Evolutionary conservation across 306 rosid genomes (phyloP).

Genomic region (Macrotyloma uniflorum): DNA sequence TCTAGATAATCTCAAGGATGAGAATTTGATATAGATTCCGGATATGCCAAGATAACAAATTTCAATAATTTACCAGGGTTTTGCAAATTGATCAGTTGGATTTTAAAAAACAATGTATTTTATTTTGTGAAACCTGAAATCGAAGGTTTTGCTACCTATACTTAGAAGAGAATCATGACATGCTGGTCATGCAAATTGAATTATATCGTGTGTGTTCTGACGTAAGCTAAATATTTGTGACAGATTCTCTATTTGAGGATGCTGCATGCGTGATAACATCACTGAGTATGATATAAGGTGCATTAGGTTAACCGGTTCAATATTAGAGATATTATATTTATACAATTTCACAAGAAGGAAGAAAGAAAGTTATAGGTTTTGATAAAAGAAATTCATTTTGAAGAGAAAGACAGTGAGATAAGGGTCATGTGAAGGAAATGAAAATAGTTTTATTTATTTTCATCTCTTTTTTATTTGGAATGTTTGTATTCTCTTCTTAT

Average conservation of each 20-base stretch:
- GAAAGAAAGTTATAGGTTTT: too few relatives aligned
- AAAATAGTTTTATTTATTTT: too few relatives aligned
- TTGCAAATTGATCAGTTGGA: conserved; percentile 36
- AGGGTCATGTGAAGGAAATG: too few relatives aligned
- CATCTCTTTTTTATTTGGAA: too few relatives aligned
- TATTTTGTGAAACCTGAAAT: not conserved
- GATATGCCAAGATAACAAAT: conserved; percentile 24
- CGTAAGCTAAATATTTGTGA: conserved; percentile 10
- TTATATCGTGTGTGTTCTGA: not conserved
- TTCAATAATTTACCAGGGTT: conserved; percentile 25
- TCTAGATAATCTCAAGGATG: conserved; percentile 23
- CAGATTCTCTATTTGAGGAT: not conserved
- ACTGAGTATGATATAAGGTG: too few relatives aligned
- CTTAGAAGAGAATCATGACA: not conserved
- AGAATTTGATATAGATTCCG: conserved; percentile 39
- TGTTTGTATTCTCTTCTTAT: too few relatives aligned
- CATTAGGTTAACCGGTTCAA: too few relatives aligned
- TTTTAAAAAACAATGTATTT: not conserved
- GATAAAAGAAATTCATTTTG: too few relatives aligned
- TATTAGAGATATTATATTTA: not conserved
- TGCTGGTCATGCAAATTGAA: not conserved
- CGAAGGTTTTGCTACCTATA: not conserved
- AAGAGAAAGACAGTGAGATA: too few relatives aligned
- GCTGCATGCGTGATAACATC: not conserved
- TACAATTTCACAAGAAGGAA: too few relatives aligned